phyloP scores from a whole-genome alignment of 2,329 filamentous ascomycete genomes.

The Alternaria sp. region DNA sequence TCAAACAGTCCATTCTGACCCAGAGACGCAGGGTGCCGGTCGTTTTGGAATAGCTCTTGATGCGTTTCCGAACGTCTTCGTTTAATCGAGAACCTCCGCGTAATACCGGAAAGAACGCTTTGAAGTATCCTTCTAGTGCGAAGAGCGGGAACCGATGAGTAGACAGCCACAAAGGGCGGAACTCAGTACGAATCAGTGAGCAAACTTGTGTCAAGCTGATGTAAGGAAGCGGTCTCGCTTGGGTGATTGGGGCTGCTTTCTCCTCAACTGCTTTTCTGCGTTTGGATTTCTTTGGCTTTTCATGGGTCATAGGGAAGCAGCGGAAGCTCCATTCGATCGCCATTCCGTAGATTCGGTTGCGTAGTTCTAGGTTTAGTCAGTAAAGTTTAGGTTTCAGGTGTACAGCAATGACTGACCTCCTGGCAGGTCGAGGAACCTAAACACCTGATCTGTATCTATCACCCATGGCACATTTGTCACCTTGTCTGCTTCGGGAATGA shows the following conservation, averaged over 20 bases:
- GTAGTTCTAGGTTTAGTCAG: conserved; percentile 25
- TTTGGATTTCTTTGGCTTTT: background rate
- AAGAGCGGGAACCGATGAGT: conserved; percentile 26
- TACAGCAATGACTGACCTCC: conserved; percentile 17
- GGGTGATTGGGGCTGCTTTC: background rate
- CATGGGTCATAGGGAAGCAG: conserved; percentile 22
- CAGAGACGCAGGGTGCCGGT: conserved; percentile 18
- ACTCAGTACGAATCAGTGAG: conserved; percentile 30
- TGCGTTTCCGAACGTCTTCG: background rate
- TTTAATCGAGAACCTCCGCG: background rate
- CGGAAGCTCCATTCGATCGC: conserved; percentile 14
- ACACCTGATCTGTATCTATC: background rate
- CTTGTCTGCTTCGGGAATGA: background rate
- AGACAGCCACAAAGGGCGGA: conserved; percentile 34
- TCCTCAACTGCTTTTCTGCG: background rate
- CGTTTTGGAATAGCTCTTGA: conserved; percentile 9
- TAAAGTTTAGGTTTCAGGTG: background rate
- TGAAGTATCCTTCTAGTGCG: conserved; percentile 24
- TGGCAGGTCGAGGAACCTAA: conserved; percentile 33
- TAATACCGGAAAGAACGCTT: conserved; percentile 24
- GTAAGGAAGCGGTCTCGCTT: conserved; percentile 20
- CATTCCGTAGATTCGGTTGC: conserved; percentile 33
- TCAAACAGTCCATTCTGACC: conserved; percentile 13
- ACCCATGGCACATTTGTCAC: background rate
- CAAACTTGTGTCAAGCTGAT: conserved; percentile 31